phyloP scores from a whole-genome alignment of 179 eudicot species.

The Spergularia azorica region DNA sequence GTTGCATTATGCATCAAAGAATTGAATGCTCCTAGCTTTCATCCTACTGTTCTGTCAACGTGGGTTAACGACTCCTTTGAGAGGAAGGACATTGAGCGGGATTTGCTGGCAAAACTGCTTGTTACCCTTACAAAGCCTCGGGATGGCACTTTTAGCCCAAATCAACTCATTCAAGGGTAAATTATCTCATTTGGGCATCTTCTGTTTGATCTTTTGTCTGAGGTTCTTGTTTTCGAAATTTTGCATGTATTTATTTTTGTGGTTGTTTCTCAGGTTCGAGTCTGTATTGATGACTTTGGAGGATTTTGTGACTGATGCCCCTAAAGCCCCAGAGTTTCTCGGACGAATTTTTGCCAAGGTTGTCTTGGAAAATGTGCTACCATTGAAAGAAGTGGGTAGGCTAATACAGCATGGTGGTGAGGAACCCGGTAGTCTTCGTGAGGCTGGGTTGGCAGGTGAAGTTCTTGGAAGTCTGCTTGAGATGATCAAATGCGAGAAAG shows the following conservation, averaged over 20 bases:
- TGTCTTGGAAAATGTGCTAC: constrained; percentile 55
- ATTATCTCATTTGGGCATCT: constrained; percentile 6
- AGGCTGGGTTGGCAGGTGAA: constrained; percentile 77
- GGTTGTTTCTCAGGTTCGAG: constrained; percentile 55
- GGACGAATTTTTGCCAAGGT: constrained; percentile 67
- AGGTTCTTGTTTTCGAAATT: neutral
- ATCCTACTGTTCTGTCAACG: constrained; percentile 71
- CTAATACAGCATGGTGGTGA: constrained; percentile 77
- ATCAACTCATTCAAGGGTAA: constrained; percentile 79
- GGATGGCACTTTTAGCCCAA: constrained; percentile 52
- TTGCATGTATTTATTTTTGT: neutral
- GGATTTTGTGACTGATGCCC: constrained; percentile 88
- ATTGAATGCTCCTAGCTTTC: constrained; percentile 69
- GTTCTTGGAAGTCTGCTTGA: constrained; percentile 75
- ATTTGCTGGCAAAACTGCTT: constrained; percentile 64
- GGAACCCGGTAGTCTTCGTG: constrained; percentile 65
- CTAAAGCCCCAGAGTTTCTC: constrained; percentile 83
- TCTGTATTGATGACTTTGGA: constrained; percentile 68
- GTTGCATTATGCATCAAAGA: constrained; percentile 83
- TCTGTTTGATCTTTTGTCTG: neutral
- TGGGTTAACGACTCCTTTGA: constrained; percentile 96
- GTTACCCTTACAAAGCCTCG: constrained; percentile 60
- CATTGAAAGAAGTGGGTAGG: constrained; percentile 60
- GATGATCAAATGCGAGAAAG: constrained; percentile 58
- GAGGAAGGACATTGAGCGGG: constrained; percentile 86